Base-by-base conservation (phyloP, 2,329 filamentous ascomycete genomes). In the Pyricularia grisea region DNA sequence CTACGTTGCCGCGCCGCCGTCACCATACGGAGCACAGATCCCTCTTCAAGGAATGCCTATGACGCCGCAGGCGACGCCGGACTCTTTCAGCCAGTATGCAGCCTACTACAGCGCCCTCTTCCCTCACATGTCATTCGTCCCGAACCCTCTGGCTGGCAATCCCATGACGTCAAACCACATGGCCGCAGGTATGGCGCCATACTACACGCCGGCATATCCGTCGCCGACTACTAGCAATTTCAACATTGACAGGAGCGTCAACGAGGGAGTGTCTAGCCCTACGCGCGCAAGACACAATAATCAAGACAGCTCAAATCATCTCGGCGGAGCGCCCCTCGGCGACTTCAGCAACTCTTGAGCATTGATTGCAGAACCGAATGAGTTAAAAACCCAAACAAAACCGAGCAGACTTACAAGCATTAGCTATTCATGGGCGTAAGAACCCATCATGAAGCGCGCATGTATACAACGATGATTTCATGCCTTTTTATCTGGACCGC, bases 21-120 rank as follows among this genome's bases (percentile, higher is more conserved):
- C 58, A 10, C 55, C 67, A 28, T 68, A 63, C 12, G 67, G 67
- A 36, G 12, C 31, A 2, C 67, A 68, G 30, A 28, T 64, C 4
- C 55, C n/a, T 25, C 30, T 36, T n/a, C 42, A 25, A 7, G 23
- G 28, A 10, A 36, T 30, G n/a, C 67, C 67, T 2, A 23, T 68
- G 12, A 68, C 67, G 17, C 68, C 68, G 5, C 68, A 69, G 68
- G 67, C 50, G 20, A 61, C 68, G 6, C 42, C 68, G 11, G 63
- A 55, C 20, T 33, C 68, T n/a, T 58, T 66, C n/a, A 36, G 28
- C 9, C 68, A 64, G 5, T 69, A 69, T 61, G 28, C 68, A 28
- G 58, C 58, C 11, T 69, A 69, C 27, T 69, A 69, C 27, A 33
- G 28, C 17, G 30, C 63, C 20, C 55, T 58, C 42, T 69, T 64